phyloP scores from a whole-genome alignment of 257 asterid species.

The Primulina eburnea region DNA sequence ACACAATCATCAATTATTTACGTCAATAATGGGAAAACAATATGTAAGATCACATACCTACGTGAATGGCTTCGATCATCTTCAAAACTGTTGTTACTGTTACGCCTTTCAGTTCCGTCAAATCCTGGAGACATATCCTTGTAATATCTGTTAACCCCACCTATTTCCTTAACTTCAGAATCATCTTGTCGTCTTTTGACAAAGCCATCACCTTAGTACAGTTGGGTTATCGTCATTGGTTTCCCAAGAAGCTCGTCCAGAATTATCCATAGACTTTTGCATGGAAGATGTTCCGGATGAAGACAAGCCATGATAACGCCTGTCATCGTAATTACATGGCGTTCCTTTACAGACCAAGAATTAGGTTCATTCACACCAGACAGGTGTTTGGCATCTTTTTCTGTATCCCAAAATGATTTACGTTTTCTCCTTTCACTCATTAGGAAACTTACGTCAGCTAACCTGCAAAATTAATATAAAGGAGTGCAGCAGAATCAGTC shows the following conservation, averaged over 20 bases:
- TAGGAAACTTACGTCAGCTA: no score
- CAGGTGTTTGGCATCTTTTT: constrained; percentile 35
- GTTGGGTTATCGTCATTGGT: constrained; percentile 27
- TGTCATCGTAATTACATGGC: constrained; percentile 33
- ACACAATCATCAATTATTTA: constrained; percentile 11
- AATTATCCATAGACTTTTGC: constrained; percentile 39
- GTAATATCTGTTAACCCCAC: constrained; percentile 39
- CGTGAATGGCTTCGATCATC: constrained; percentile 40
- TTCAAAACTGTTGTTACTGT: constrained; percentile 40
- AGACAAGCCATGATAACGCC: constrained; percentile 37
- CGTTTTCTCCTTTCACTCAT: no score
- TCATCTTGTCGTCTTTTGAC: constrained; percentile 34
- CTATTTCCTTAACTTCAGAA: constrained; percentile 43
- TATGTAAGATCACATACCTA: constrained; percentile 41
- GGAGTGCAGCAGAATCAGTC: constrained; percentile 35
- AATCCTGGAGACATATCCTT: constrained; percentile 54
- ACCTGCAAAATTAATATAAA: no score
- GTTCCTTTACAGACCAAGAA: constrained; percentile 42
- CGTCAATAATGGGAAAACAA: constrained; percentile 13
- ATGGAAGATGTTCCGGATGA: constrained; percentile 36
- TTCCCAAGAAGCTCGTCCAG: constrained; percentile 45
- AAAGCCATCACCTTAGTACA: constrained; percentile 30
- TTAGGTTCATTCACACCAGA: constrained; percentile 31
- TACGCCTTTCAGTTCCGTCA: constrained; percentile 46
- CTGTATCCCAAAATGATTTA: constrained; percentile 57